phyloP scores from a whole-genome alignment of 139 green algal species.

The Tetraselmis striata region DNA sequence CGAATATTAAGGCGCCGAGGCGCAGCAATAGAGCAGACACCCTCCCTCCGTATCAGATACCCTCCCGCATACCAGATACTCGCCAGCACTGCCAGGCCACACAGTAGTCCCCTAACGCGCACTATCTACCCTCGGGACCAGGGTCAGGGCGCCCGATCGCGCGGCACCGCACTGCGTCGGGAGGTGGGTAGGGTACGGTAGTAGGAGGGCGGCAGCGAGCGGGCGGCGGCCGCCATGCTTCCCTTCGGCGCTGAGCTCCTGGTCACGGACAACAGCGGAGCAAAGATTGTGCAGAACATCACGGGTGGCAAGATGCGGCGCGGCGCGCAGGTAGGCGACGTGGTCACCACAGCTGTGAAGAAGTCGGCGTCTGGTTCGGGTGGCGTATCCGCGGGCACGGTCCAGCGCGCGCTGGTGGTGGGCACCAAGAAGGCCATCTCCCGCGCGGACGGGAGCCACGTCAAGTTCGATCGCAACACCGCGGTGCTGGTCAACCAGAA shows the following conservation, averaged over 20 bases:
- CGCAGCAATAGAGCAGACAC: too few species aligned
- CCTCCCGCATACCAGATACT: too few species aligned
- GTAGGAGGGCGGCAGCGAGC: too few species aligned
- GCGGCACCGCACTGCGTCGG: too few species aligned
- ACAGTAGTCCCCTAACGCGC: too few species aligned
- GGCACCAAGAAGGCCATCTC: slow-evolving; percentile 51
- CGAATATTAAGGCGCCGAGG: too few species aligned
- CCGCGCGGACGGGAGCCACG: slow-evolving; percentile 28
- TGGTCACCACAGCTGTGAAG: slow-evolving; percentile 58
- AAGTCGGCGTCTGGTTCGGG: slow-evolving; percentile 13
- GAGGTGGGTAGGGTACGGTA: too few species aligned
- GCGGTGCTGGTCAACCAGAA: slow-evolving; percentile 52
- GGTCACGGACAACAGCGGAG: slow-evolving; percentile 50
- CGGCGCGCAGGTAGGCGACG: slow-evolving; percentile 39
- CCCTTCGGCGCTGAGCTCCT: slow-evolving; percentile 3
- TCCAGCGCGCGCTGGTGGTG: slow-evolving; percentile 51
- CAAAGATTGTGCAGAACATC: slow-evolving; percentile 50
- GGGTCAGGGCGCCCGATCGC: too few species aligned
- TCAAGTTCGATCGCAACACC: slow-evolving; percentile 53
- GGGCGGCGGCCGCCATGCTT: not conserved
- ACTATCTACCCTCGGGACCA: too few species aligned
- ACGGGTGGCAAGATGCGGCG: slow-evolving; percentile 21
- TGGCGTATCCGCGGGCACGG: slow-evolving; percentile 11
- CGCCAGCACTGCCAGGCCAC: too few species aligned
- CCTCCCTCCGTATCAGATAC: too few species aligned